These are phyloP conservation scores for Metschnikowia colocasiae DNA, from an alignment of 805 yeast species.

Conservation along the genomic window DNA sequence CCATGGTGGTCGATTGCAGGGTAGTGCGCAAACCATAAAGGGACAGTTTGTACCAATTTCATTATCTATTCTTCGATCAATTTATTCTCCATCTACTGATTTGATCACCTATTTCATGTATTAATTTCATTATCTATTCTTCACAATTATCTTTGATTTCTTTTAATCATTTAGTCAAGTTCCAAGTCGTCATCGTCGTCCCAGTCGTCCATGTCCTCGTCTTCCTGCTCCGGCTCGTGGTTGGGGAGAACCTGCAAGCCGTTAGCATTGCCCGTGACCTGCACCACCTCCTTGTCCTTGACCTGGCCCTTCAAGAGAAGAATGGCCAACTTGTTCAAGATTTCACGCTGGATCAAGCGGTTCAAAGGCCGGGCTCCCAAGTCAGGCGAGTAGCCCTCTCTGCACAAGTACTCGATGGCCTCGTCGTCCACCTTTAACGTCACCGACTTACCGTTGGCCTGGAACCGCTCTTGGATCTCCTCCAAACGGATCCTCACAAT, in stretches of 20 bases:
- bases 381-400: constrained; percentile 85
- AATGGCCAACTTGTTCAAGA: constrained; percentile 86
- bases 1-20: too few relatives aligned
- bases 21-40: too few relatives aligned
- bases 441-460: constrained; percentile 75
- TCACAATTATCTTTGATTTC: background rate
- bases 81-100: too few relatives aligned
- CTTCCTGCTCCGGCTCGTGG: constrained; percentile 59
- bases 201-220: constrained; percentile 57
- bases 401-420: constrained; percentile 79
- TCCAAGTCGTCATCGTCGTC: constrained; percentile 47
- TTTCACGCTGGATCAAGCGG: constrained; percentile 84
- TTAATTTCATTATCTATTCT: too few relatives aligned
- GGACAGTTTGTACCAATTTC: too few relatives aligned
- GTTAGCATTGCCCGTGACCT: constrained; percentile 51
- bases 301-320: constrained; percentile 83
- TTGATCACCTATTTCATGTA: too few relatives aligned
- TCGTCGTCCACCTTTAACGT: constrained; percentile 66
- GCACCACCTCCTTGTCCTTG: constrained; percentile 82
- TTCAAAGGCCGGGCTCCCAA: constrained; percentile 96
- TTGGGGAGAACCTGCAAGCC: constrained; percentile 83
- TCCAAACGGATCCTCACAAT: constrained; percentile 80
- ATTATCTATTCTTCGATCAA: too few relatives aligned
- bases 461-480: constrained; percentile 85
- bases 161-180: constrained; percentile 16